phyloP scores from a whole-genome alignment of 2,329 filamentous ascomycete species.

The Beauveria bassiana region DNA sequence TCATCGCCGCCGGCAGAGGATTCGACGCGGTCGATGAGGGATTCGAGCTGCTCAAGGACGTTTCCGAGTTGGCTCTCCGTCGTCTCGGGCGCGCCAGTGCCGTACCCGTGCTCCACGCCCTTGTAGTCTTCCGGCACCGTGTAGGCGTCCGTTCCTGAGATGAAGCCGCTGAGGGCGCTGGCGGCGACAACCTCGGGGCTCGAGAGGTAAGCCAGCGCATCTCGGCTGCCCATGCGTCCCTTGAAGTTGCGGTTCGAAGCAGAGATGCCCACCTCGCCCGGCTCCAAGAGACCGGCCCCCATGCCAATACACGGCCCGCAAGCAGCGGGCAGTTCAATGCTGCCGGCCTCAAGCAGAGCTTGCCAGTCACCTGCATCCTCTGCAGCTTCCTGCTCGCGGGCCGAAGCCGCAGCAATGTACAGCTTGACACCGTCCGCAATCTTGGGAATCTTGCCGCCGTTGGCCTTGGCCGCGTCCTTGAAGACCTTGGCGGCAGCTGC shows the following conservation, averaged over 20 bases:
- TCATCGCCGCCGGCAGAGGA: conserved; percentile 4
- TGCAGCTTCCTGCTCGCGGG: conserved; percentile 65
- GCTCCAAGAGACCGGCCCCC: conserved; percentile 64
- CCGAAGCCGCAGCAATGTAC: conserved; percentile 83
- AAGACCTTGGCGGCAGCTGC: conserved; percentile 79
- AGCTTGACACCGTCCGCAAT: conserved; percentile 71
- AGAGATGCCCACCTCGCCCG: conserved; percentile 78
- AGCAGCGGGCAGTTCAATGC: conserved; percentile 58
- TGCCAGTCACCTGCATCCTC: conserved; percentile 85
- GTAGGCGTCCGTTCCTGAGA: conserved; percentile 73
- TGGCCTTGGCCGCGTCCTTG: conserved; percentile 61
- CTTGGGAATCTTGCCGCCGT: conserved; percentile 56
- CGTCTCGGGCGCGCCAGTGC: conserved; percentile 11
- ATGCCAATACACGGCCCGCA: conserved; percentile 81
- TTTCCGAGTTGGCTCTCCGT: neutral
- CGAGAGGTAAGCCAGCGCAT: conserved; percentile 84
- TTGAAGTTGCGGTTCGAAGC: conserved; percentile 84
- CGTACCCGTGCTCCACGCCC: conserved; percentile 13
- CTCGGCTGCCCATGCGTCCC: conserved; percentile 48
- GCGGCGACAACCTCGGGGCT: conserved; percentile 90
- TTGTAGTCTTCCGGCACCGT: conserved; percentile 48
- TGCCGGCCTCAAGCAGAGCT: conserved; percentile 71
- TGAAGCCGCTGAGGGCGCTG: conserved; percentile 66
- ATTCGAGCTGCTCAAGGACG: conserved; percentile 14
- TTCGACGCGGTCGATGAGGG: conserved; percentile 15